Conservation (phyloP, 2,329 filamentous ascomycete genomes). For the Colletotrichum chlorophyti region DNA sequence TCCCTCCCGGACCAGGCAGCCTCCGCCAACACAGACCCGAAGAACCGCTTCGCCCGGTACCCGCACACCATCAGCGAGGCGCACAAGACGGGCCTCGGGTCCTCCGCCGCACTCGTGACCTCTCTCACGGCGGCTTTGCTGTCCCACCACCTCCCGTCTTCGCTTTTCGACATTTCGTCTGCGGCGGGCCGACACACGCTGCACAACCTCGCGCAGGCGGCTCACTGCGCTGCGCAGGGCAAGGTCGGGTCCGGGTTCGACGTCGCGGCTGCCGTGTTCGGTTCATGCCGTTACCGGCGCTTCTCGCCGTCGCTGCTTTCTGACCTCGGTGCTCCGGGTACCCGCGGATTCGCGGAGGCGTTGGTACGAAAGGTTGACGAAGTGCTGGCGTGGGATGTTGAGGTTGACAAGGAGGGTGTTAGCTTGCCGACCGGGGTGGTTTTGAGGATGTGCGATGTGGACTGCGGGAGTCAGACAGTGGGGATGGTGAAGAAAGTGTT, state of each 20-base stretch:
- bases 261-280: conserved; percentile 90
- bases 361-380: conserved; percentile 73
- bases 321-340: conserved; percentile 69
- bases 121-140: conserved; percentile 81
- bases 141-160: conserved; percentile 71
- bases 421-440: conserved; percentile 75
- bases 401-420: conserved; percentile 74
- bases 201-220: conserved; percentile 92
- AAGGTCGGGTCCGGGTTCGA: conserved; percentile 98
- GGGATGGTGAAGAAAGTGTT: conserved; percentile 95
- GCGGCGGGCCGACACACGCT: conserved; percentile 65
- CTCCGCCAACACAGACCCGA: conserved; percentile 38
- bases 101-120: conserved; percentile 92
- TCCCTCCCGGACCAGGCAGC: conserved; percentile 57
- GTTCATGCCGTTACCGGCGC: conserved; percentile 88
- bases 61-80: conserved; percentile 76
- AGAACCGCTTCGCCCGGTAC: conserved; percentile 76
- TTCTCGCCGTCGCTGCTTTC: conserved; percentile 83
- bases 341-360: conserved; percentile 69
- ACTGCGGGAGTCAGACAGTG: conserved; percentile 91
- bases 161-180: conserved; percentile 63
- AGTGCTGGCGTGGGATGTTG: conserved; percentile 75
- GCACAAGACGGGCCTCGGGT: conserved; percentile 95
- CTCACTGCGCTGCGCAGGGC: conserved; percentile 94
- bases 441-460: conserved; percentile 93